Evolutionary conservation across 805 yeast species (phyloP), one percentile per base, ranked within the genome.

Genomic region (Saccharomycopsis oosterbeekiorum): DNA sequence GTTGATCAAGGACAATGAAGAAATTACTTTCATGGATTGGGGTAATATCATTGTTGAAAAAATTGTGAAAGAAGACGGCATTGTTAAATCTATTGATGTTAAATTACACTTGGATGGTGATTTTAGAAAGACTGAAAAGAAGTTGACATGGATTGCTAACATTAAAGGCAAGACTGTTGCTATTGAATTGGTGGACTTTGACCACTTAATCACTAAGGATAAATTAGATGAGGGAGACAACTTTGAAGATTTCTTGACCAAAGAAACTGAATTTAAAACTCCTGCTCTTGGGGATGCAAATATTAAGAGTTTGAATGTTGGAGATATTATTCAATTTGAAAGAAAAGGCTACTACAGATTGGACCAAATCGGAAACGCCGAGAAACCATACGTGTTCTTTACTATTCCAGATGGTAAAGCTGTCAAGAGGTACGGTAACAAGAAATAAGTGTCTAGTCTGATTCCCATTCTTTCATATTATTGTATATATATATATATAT

Each of bases 1-100:
- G 55, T 78, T 86, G 64, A 68, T 77, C 8, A 73, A 80, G 54
- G 84, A 80, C 67, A 89, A 87, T 66, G 98, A 93, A 76, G 98
- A 93, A 78, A 79, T 92, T 65, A 93, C 98, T n/a, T 82, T 93
- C 70, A 93, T 93, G 98, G 97, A 93, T 76, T 93, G 98, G 98
- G 98, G 97, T 80, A 93, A 93, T 73, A 88, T 84, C 62, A 87
- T 93, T 67, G 77, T 92, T 66, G 82, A 86, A 66, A 83, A 83
- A 72, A 81, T 92, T 70, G 76, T 75, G 71, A 85, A 82, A 72
- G 84, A 83, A 65, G 81, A 74, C 56, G 73, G 72, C 54, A 65
- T 77, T 43, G 87, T 87, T 60, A 78, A 78, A 56, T 77, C 85
- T 2, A 77, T 93, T 64, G 86, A 83, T 59, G 97, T 90, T 61